Conservation (phyloP, 2,329 filamentous ascomycete species). For the Paramyrothecium sp. region DNA sequence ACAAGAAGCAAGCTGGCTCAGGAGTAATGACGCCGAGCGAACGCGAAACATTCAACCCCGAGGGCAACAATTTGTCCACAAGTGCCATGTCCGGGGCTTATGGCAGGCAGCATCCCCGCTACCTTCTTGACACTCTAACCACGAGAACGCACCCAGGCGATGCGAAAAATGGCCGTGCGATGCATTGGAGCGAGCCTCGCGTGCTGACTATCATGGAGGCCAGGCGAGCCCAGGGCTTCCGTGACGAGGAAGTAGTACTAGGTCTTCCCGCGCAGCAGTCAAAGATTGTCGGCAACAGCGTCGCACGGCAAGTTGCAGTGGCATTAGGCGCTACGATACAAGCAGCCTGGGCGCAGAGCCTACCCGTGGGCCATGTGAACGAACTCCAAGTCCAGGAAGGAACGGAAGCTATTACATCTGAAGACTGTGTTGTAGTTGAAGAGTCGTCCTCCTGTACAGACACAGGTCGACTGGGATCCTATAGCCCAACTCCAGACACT, state of each 20-base stretch:
- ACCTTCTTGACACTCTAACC: conserved; percentile 61
- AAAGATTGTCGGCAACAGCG: conserved; percentile 73
- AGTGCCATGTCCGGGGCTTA: conserved; percentile 42
- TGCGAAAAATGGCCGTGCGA: conserved; percentile 46
- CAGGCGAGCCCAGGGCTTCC: conserved; percentile 67
- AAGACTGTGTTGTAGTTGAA: conserved; percentile 3
- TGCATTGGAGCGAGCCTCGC: conserved; percentile 69
- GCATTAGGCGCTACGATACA: conserved; percentile 63
- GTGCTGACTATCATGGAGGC: conserved; percentile 65
- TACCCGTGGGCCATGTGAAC: not conserved
- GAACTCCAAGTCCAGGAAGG: not conserved
- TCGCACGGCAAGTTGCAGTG: conserved; percentile 66
- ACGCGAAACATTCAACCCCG: conserved; percentile 36
- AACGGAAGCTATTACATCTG: not conserved
- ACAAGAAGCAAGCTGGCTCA: conserved; percentile 17
- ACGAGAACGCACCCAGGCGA: conserved; percentile 53
- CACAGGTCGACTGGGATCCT: not conserved
- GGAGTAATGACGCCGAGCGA: conserved; percentile 37
- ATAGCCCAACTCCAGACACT: not conserved
- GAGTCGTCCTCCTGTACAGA: conserved; percentile 7
- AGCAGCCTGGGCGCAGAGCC: conserved; percentile 44
- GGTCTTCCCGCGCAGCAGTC: conserved; percentile 56
- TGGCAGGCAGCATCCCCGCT: conserved; percentile 48
- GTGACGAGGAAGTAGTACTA: conserved; percentile 68
- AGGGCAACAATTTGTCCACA: conserved; percentile 27